Base-by-base conservation (phyloP, 176 grass and related monocot genomes). In the Oropetium thomaeum region DNA sequence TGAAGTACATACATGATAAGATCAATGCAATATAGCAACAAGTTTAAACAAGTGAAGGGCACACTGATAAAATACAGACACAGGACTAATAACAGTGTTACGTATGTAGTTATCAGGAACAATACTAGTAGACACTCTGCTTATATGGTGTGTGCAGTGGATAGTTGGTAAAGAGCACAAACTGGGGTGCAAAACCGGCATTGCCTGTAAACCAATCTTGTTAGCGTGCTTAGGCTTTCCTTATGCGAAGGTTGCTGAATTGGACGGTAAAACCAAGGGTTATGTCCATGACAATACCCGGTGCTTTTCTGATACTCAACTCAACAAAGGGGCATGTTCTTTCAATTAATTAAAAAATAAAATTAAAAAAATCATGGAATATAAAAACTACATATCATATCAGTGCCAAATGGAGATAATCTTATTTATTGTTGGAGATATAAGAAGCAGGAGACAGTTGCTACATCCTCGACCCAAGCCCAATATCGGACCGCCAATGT, bases 1-100 rank as follows among this genome's bases (percentile, higher is more conserved):
- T 67, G n/a, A 75, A 96, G 65, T 55, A 75, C 44, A 65, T 38
- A 74, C 60, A 65, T 32, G 64, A 65, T 31, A 5, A 33, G 62
- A 16, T 51, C 47, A 70, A 10, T 10, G 70, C 31, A 83, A 79
- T 22, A 54, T 42, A 64, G 15, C 25, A 70, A 65, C 45, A 89
- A 40, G 58, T 82, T 37, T 57, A 54, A 71, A 57, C 15, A 70
- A 42, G 35, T 64, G 15, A 68, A 74, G 58, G 78, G 4, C 32
- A 64, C 42, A 54, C 19, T 7, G 77, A 62, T 67, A 26, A 58
- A 65, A 77, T 71, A 34, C 52, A 70, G 53, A 61, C 27, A 68
- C 35, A 74, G 17, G 62, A 72, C 10, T 35, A 69, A 15, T 9
- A 5, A 22, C 37, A 55, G 12, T 28, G n/a, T 28, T 55, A 58